phyloP scores from a whole-genome alignment of 495 filamentous ascomycete genomes.

The Aspergillus steynii region DNA sequence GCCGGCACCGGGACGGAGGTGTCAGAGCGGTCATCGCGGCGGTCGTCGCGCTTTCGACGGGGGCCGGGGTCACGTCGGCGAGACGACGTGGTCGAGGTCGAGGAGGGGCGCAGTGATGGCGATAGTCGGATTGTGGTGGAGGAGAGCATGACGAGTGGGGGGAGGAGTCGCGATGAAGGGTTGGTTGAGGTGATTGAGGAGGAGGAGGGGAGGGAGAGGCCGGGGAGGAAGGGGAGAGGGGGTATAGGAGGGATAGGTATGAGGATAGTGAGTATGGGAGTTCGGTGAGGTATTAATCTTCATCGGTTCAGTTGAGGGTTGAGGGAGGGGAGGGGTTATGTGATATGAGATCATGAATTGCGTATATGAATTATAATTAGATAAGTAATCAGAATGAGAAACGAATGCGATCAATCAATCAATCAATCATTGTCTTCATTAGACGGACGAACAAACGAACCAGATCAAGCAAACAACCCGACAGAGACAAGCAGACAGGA shows the following conservation, averaged over 20 bases:
- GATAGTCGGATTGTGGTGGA: slow-evolving; percentile 14
- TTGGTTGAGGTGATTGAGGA: slow-evolving; percentile 37
- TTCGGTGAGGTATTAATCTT: slow-evolving; percentile 22
- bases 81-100: slow-evolving; percentile 29
- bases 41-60: neutral
- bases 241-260: slow-evolving; percentile 16
- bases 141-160: slow-evolving; percentile 12
- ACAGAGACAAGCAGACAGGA: slow-evolving; percentile 1
- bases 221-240: slow-evolving; percentile 25
- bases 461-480: neutral
- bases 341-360: slow-evolving; percentile 1
- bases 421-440: neutral
- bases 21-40: slow-evolving; percentile 3
- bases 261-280: slow-evolving; percentile 31
- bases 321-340: slow-evolving; percentile 12
- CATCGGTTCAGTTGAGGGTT: neutral
- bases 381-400: too few relatives aligned
- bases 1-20: slow-evolving; percentile 11
- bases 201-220: slow-evolving; percentile 11
- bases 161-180: slow-evolving; percentile 23
- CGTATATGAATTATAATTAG: neutral
- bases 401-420: too few relatives aligned
- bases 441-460: neutral
- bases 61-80: slow-evolving; percentile 12
- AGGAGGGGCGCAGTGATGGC: slow-evolving; percentile 12